Conservation (phyloP, 805 yeast genomes). For the Yamadazyma scolyti region DNA sequence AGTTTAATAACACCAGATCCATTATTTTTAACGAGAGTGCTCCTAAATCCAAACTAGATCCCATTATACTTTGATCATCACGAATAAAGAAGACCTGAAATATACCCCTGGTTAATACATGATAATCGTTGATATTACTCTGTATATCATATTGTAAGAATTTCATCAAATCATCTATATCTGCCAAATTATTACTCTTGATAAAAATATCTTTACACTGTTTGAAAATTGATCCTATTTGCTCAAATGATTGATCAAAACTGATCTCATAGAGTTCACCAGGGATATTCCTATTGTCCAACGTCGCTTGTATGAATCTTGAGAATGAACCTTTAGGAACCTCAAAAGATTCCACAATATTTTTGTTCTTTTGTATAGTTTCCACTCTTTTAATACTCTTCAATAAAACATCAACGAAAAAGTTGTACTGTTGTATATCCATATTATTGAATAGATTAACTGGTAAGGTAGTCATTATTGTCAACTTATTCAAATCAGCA, state of each 20-base stretch:
- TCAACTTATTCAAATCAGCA: conserved; percentile 20
- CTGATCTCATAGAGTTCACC: conserved; percentile 23
- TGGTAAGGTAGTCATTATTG: conserved; percentile 6
- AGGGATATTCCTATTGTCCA: conserved; percentile 37
- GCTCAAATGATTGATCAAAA: conserved; percentile 16
- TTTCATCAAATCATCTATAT: conserved; percentile 21
- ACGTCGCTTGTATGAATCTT: conserved; percentile 31
- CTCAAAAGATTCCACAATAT: conserved; percentile 2
- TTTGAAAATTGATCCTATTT: conserved; percentile 16
- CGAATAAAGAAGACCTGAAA: conserved; percentile 60
- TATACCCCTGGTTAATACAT: conserved; percentile 57
- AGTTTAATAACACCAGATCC: conserved; percentile 28
- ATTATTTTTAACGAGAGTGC: conserved; percentile 32
- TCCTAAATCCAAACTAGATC: conserved; percentile 31
- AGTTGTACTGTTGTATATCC: not conserved
- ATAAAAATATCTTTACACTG: conserved; percentile 16
- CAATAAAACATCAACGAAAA: conserved; percentile 13
- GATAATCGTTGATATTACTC: conserved; percentile 17
- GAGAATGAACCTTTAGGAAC: conserved; percentile 28
- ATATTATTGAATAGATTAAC: conserved; percentile 6
- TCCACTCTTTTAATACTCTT: conserved; percentile 13
- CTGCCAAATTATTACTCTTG: conserved; percentile 14
- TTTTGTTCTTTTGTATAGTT: conserved; percentile 3
- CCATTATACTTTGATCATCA: conserved; percentile 59
- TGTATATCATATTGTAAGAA: conserved; percentile 26